Evolutionary conservation across 495 filamentous ascomycete species (phyloP), one percentile per base, ranked within the genome.

Genomic region (Talaromyces liani): DNA sequence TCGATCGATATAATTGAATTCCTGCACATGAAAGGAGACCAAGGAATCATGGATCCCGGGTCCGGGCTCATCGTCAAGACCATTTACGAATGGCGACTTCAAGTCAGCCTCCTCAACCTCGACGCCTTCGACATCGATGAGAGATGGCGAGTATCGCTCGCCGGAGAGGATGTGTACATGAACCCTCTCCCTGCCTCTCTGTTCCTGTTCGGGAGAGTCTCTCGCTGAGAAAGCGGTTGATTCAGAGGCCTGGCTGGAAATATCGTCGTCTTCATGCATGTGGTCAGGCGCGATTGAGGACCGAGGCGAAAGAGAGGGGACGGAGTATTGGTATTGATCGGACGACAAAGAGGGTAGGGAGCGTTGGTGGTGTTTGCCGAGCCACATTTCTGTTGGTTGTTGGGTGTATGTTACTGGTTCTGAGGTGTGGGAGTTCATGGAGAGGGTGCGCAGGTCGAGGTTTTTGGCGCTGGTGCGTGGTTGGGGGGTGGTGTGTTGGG

Each of bases 401-500:
- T 39, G 29, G 0, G 57, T 18, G 25, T 34, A 59, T n/a, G 57
- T 22, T 2, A 1, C 29, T 31, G 27, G 18, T 20, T 59, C 53
- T 29, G n/a, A 14, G 9, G 22, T 56, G 16, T 18, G 5, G 16
- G 18, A 22, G 1, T 24, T 20, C 1, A 56, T 6, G 18, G 20
- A 8, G 7, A n/a, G 10, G n/a, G 51, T 27, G 57, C 57, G 27
- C 6, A 59, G 14, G 57, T 59, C 57, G 57, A 59, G 3, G 20
- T 59, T 59, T 59, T 39, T 59, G 29, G 57, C 57, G 57, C 57
- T 39, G 29, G n/a, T 34, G 27, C 57, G 57, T 8, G 57, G 20
- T n/a, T 3, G n/a, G 2, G 18, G 3, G 39, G 31, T 4, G 4
- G 29, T 59, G 29, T 56, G 53, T 56, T 59, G 57, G 5, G 25